Conservation (phyloP, 2,329 filamentous ascomycete genomes). For the Clarireedia paspali region DNA sequence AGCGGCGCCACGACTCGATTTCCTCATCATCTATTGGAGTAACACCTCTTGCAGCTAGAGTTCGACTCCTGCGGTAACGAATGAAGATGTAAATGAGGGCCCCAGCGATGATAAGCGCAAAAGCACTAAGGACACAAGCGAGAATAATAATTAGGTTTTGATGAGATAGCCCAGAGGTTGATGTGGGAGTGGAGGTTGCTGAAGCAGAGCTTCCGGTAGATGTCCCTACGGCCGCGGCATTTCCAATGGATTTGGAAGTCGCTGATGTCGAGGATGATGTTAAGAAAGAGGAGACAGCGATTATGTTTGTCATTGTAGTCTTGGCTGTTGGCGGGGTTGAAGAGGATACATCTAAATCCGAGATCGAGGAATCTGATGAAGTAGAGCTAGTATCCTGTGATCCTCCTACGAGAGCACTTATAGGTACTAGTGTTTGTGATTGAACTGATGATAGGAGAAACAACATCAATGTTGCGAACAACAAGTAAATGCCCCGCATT, state of each 20-base stretch:
- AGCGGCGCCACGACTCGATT: slow-evolving; percentile 51
- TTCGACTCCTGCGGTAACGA: slow-evolving; percentile 22
- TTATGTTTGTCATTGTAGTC: slow-evolving; percentile 12
- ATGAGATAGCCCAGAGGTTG: slow-evolving; percentile 13
- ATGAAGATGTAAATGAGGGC: slow-evolving; percentile 16
- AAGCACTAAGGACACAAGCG: slow-evolving; percentile 21
- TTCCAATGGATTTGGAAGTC: neutral
- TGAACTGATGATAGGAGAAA: slow-evolving; percentile 6
- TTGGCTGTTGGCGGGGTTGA: neutral
- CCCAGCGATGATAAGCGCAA: slow-evolving; percentile 20
- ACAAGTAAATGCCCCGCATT: slow-evolving; percentile 11
- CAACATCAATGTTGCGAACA: slow-evolving; percentile 8
- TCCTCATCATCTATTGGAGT: slow-evolving; percentile 59
- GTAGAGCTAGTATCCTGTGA: neutral
- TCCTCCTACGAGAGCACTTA: neutral
- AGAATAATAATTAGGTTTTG: slow-evolving; percentile 22
- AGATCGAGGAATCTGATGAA: neutral
- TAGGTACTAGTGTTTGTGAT: slow-evolving; percentile 3
- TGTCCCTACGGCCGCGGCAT: slow-evolving; percentile 3
- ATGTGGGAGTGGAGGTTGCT: slow-evolving; percentile 5
- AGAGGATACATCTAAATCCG: neutral
- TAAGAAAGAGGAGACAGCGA: slow-evolving; percentile 16
- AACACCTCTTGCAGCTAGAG: slow-evolving; percentile 45
- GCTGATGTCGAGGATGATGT: slow-evolving; percentile 2
- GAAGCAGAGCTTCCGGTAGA: slow-evolving; percentile 10